phyloP scores from a whole-genome alignment of 169 alveolate species.

The Plasmodium blacklocki region DNA sequence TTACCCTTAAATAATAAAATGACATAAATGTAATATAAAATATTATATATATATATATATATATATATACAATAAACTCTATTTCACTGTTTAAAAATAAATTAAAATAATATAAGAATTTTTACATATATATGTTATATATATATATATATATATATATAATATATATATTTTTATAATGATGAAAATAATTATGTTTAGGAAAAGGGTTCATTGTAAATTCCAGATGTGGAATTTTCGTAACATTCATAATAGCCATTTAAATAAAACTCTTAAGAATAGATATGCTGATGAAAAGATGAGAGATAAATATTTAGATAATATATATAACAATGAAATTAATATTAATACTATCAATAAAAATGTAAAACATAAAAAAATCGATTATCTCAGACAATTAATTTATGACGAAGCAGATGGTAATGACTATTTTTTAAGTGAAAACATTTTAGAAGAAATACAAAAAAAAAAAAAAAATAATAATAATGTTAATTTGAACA shows the following conservation, averaged over 20 bases:
- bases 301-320: conserved; percentile 72
- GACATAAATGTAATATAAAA: too few relatives aligned
- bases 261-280: conserved; percentile 53
- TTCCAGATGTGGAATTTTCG: conserved; percentile 25
- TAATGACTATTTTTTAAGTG: conserved; percentile 51
- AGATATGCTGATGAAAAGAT: conserved; percentile 47
- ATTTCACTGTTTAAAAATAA: too few relatives aligned
- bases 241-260: conserved; percentile 70
- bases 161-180: conserved; percentile 3
- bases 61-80: too few relatives aligned
- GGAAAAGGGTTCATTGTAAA: conserved; percentile 22
- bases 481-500: not conserved
- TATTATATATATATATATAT: too few relatives aligned
- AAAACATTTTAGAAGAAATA: conserved; percentile 52
- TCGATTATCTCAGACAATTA: conserved; percentile 63
- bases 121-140: too few relatives aligned
- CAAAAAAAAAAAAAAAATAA: conserved; percentile 37
- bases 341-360: conserved; percentile 36
- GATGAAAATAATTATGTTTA: conserved; percentile 39
- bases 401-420: conserved; percentile 64
- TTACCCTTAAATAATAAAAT: too few relatives aligned
- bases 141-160: too few relatives aligned
- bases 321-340: conserved; percentile 73
- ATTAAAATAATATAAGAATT: too few relatives aligned
- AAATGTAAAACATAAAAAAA: conserved; percentile 41